Base-by-base conservation (phyloP, 2,329 filamentous ascomycete genomes). In the Alternaria consortialis region DNA sequence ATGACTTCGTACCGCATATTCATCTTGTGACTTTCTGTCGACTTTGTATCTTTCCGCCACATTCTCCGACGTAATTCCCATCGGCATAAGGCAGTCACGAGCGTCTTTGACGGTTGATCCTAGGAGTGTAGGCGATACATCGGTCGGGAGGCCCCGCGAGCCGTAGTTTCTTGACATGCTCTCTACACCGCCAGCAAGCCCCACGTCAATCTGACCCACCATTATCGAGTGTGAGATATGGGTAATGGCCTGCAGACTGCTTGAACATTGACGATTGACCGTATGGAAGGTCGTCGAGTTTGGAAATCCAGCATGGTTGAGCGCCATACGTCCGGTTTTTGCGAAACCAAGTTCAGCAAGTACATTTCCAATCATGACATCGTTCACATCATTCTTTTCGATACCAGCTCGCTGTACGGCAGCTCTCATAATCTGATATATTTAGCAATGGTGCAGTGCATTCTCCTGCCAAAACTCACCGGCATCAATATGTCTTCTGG, bases 11-110 rank as follows among this genome's bases (percentile, higher is more conserved):
- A 92, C 91, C 0, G 94, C 92, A 77, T 90, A 98, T 70, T 87
- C 84, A 79, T 99, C 95, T 81, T 98, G 91, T 74, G 84, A 82
- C 74, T 93, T 88, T 63, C 95, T 87, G 5, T 88, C 83, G 74
- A 98, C 88, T 71, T 89, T 86, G 78, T 97, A 98, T 81, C 97
- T 94, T 55, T 88, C 87, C 69, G 90, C 92, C 20, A 99, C 93
- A 76, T 97, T 98, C 84, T 99, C 94, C 60, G 91, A 94, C 2
- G 95, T 98, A 86, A 97, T 95, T n/a, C 95, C 94, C 95, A 99
- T 99, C 63, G 94, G 91, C 85, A 93, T 88, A 86, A 94, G 87
- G 84, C 93, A 95, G 81, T 98, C 94, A 43, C 82, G 81, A 0
- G 93, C 87, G 76, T 97, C 92, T 77, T 93, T 91, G 81, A 86